Percentiles rank a stretch among this genome's conserved stretches.
Conservation (phyloP, 2,329 filamentous ascomycete genomes). For the Botrytis paeoniae region DNA sequence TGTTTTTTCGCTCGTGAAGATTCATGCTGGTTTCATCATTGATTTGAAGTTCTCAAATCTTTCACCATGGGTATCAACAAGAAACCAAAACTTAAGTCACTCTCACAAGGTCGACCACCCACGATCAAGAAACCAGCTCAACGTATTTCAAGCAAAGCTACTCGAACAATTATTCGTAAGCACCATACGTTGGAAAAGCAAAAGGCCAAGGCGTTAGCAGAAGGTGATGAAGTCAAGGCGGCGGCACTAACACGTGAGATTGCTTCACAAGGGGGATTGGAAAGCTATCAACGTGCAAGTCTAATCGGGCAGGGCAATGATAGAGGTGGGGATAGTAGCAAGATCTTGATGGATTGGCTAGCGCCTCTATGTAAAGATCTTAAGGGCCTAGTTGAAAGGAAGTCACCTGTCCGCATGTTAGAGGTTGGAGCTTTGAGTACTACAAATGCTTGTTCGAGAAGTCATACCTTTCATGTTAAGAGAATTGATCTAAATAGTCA, state of each 20-base stretch:
- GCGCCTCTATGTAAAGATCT: constrained; percentile 38
- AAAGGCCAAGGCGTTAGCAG: constrained; percentile 52
- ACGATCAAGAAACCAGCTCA: constrained; percentile 45
- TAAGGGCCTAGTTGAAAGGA: constrained; percentile 27
- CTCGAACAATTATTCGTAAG: constrained; percentile 61
- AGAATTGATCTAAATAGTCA: constrained; percentile 92
- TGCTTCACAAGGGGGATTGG: constrained; percentile 56
- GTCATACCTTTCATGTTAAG: constrained; percentile 66
- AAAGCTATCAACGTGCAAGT: constrained; percentile 64
- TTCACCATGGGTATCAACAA: constrained; percentile 44
- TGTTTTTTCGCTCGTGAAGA: not conserved
- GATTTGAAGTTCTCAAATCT: not conserved
- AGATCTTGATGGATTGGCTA: constrained; percentile 62
- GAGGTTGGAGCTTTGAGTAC: constrained; percentile 88
- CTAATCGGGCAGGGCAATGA: constrained; percentile 65
- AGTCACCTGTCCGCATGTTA: constrained; percentile 60
- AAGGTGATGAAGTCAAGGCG: constrained; percentile 51
- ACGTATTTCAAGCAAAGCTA: constrained; percentile 63
- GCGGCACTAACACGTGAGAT: constrained; percentile 52
- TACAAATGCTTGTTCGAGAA: constrained; percentile 77
- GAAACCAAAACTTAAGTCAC: constrained; percentile 47
- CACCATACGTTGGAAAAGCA: constrained; percentile 65
- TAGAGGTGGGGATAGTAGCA: constrained; percentile 65
- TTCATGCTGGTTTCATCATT: not conserved
- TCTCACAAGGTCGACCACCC: constrained; percentile 55